Evolutionary conservation across 164 flowering plant genomes (phyloP), one percentile per base, ranked within the genome.

Genomic region (Saururus chinensis): DNA sequence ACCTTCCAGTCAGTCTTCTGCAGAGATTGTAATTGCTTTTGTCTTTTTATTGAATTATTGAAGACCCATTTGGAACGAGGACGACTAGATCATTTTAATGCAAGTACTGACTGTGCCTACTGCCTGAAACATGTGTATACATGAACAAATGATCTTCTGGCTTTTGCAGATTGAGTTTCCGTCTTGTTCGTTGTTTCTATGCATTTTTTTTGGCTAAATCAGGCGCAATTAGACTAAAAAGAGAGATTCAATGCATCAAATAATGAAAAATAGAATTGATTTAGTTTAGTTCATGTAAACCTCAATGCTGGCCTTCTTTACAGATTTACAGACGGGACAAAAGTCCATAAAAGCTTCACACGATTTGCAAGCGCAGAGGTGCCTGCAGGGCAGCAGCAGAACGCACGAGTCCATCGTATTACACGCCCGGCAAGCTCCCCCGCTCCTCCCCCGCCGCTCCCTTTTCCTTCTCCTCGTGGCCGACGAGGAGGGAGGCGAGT

Each of bases 321-420:
- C 71, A 64, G 74, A 71, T 49, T 61, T 66, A 71, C 96, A 89
- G 25, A 86, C 80, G 7, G 96, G 96, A 67, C 96, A 89, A 20
- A 65, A 74, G 66, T 74, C 76, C 55, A 83, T 77, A 42, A 74
- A 65, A 37, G 75, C 68, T 23, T 80, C 89, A 61, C 96, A 89
- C 25, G 63, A 61, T 63, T 71, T 77, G 73, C 96, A 89, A 7
- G 77, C 70, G 62, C 84, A 82, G 17, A 89, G 82, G 67, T 89
- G 96, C 59, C 91, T 75, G 68, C 96, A 89, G 4, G 96, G 96
- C 22, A 89, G 78, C 55, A 89, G 64, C 59, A 89, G 42, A 10
- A 83, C 70, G 51, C 89, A 75, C 66, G 87, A 73, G 0, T 42
- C 58, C 56, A 76, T 51, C 66, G 68, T 64, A 40, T 79, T 73